phyloP scores from a whole-genome alignment of 2,329 filamentous ascomycete species.

The Parastagonospora avenae region DNA sequence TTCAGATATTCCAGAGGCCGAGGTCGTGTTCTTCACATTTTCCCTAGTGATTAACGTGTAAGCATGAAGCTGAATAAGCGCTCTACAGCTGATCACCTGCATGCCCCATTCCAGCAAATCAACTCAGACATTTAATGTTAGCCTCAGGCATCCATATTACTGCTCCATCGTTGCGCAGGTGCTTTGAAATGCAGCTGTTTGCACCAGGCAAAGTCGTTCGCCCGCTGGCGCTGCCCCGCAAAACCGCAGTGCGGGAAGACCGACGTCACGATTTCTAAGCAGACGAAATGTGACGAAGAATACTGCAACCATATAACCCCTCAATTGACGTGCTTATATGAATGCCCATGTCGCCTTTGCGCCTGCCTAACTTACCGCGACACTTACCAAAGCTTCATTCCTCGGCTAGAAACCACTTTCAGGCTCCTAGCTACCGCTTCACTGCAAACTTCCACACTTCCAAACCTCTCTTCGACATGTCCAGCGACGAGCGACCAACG shows the following conservation, averaged over 20 bases:
- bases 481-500: constrained; percentile 50
- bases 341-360: constrained; percentile 27
- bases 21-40: no score
- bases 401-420: constrained; percentile 13
- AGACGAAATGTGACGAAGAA: neutral
- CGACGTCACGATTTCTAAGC: constrained; percentile 7
- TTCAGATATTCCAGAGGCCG: no score
- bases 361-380: constrained; percentile 17
- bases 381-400: constrained; percentile 20
- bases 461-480: constrained; percentile 27
- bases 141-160: no score
- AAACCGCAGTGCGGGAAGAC: neutral
- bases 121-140: no score
- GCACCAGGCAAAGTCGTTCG: no score
- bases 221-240: no score
- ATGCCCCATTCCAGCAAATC: no score
- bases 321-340: constrained; percentile 15
- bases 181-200: no score
- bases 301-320: constrained; percentile 29
- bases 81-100: no score
- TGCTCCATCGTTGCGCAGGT: no score
- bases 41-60: no score
- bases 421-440: constrained; percentile 14
- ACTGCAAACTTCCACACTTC: constrained; percentile 28
- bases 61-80: no score